Base-by-base conservation (phyloP, 2,329 filamentous ascomycete genomes). In the Diplodia sapinea region DNA sequence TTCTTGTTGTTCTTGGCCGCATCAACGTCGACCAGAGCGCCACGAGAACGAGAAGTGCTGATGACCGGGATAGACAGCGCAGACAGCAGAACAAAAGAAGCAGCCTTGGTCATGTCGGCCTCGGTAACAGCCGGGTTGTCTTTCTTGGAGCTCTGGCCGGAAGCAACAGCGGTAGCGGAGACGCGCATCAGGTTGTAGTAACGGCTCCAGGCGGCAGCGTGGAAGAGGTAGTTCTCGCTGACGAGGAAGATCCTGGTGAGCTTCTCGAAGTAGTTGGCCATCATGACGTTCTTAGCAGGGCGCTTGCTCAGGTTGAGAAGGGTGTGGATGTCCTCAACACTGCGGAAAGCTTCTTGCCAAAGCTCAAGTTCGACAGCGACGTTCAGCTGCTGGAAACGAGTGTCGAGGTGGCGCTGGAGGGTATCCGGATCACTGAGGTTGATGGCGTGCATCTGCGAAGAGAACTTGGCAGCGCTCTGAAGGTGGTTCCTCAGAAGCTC, bases 201-300 rank as follows among this genome's bases (percentile, higher is more conserved):
- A 75, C 94, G 88, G 74, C 93, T 96, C 93, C 93, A 99, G 70
- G 95, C 93, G 66, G 95, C 95, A 73, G 95, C 95, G 78, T 99
- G 95, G 89, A 99, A 99, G 55, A 99, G 89, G 80, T 98, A 98
- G 86, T 99, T 99, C 83, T 98, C 95, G 80, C 94, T 96, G 72
- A 98, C 95, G 70, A 99, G 88, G 87, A 99, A 99, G 80, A 99
- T 99, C 71, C 94, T 89, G 50, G 95, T 97, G 68, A 99, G 89
- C 84, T 98, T 98, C 86, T 99, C 95, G 82, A 98, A 99, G 87
- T 99, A 99, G 85, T 98, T 99, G 82, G 95, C 95, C 95, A 99
- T 99, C 95, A 99, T 98, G 78, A 97, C 86, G 79, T 97, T 97
- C 90, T 98, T 98, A 66, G 95, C 91, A 49, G 94, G 94, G 67